Base-by-base conservation (phyloP, 345 rosid genomes). In the Hevea brasiliensis region DNA sequence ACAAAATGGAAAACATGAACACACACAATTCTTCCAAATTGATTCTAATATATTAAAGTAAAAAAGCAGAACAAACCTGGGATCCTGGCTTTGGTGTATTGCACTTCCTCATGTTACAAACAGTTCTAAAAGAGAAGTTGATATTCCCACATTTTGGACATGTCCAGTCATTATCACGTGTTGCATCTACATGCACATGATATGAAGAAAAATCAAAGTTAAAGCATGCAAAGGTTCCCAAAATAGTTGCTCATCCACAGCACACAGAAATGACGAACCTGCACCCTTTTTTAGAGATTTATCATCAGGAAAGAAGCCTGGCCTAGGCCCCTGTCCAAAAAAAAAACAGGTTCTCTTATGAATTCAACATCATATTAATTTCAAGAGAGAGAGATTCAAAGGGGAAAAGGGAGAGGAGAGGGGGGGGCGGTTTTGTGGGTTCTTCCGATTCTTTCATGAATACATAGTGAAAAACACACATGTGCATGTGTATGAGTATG, bases 51-150 rank as follows among this genome's bases (percentile, higher is more conserved):
- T 57, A 17, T 44, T 13, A 76, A 41, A 24, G 24, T 3, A 15
- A 45, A 18, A 73, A 59, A 67, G 61, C 9, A 73, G 74, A 65
- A 83, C 87, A 76, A 79, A 96, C 99, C 98, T 91, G 97, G 63
- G 97, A 82, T 44, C 92, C 98, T 48, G 98, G 99, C 87, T 90
- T 95, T 50, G 98, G 94, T 13, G 98, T 95, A 79, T 89, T 95
- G 89, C 99, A 95, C 78, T 92, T 95, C 81, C 99, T 87, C 99
- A 95, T 95, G 89, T 95, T 95, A 85, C 99, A 95, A 77, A 93
- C 84, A 68, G 85, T 84, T 85, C 99, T 87, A 70, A 93, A 95
- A 41, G 99, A 95, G 79, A 95, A 95, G 84, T 95, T 95, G 58
- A 95, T 81, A 73, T 95, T 95, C 55, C 98, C 99, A 79, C 99